These are phyloP conservation scores for Colletotrichum salicis DNA, from an alignment of 2,329 filamentous ascomycete species.

Conservation along the genomic window DNA sequence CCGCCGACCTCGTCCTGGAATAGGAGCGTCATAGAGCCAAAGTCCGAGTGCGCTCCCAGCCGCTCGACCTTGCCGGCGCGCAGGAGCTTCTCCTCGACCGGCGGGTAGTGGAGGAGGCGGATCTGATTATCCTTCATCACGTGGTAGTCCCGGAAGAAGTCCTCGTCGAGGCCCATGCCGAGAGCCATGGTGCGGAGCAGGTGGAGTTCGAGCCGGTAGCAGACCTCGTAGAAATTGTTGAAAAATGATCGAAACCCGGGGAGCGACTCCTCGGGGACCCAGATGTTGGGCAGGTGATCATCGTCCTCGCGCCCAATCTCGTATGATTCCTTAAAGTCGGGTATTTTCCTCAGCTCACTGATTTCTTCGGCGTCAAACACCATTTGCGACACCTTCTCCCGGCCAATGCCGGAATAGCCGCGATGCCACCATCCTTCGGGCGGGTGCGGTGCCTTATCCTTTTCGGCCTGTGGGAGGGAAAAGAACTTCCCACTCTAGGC, in stretches of 20 bases:
- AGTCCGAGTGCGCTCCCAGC: conserved; percentile 45
- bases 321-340: conserved; percentile 53
- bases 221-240: conserved; percentile 54
- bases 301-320: conserved; percentile 50
- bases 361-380: conserved; percentile 45
- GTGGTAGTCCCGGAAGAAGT: conserved; percentile 53
- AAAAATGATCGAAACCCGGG: conserved; percentile 43
- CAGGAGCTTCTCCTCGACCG: conserved; percentile 44
- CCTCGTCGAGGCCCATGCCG: conserved; percentile 46
- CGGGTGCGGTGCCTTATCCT: conserved; percentile 46
- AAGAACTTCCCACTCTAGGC: conserved; percentile 45
- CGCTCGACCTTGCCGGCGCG: conserved; percentile 36
- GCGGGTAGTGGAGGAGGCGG: conserved; percentile 66
- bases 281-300: conserved; percentile 42
- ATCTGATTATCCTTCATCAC: conserved; percentile 68
- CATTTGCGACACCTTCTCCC: conserved; percentile 48
- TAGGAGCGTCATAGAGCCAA: conserved; percentile 57
- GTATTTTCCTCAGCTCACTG: conserved; percentile 41
- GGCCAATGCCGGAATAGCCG: conserved; percentile 48
- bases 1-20: conserved; percentile 58
- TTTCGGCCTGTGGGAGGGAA: conserved; percentile 43
- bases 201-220: conserved; percentile 52
- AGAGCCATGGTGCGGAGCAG: conserved; percentile 59
- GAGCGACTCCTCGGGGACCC: conserved; percentile 41
- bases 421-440: conserved; percentile 48